Conservation (phyloP, 805 yeast genomes). For the Dipodascopsis uninucleata region DNA sequence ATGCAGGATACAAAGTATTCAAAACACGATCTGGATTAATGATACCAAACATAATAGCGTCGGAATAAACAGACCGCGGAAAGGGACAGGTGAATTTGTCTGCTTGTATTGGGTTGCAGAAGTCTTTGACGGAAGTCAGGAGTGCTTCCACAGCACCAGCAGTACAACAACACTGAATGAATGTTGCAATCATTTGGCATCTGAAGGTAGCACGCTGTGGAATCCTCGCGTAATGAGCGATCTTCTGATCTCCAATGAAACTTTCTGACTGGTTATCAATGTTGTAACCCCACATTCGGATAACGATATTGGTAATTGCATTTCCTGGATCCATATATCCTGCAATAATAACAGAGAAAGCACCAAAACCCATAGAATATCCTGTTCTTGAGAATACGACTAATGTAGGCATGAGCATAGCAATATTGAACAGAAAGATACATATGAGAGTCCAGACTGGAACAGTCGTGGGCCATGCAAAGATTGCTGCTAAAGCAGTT, state of each 20-base stretch:
- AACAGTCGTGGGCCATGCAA: constrained; percentile 39
- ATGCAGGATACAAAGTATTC: constrained; percentile 11
- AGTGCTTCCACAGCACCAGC: constrained; percentile 16
- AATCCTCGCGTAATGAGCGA: constrained; percentile 59
- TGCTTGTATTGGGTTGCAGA: constrained; percentile 12
- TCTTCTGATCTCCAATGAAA: constrained; percentile 54
- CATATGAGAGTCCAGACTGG: constrained; percentile 32
- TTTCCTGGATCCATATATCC: constrained; percentile 54
- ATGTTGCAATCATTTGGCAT: constrained; percentile 31
- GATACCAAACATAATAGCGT: constrained; percentile 17
- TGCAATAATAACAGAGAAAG: constrained; percentile 25
- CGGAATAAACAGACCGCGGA: constrained; percentile 17
- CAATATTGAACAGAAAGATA: constrained; percentile 33
- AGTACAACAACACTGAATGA: constrained; percentile 13
- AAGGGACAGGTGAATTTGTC: constrained; percentile 12
- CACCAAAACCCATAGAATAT: constrained; percentile 41
- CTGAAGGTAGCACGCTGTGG: constrained; percentile 45
- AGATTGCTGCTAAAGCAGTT: constrained; percentile 42
- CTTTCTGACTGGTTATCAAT: constrained; percentile 51
- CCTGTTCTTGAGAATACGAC: constrained; percentile 45
- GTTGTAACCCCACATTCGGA: constrained; percentile 53
- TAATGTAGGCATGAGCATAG: constrained; percentile 44
- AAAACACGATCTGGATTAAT: constrained; percentile 17
- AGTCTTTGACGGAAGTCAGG: constrained; percentile 8
- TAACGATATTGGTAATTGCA: constrained; percentile 59